These are phyloP conservation scores for Globisporangium carolinianum DNA, from an alignment of 352 stramenopile genomes.

Conservation along the genomic window DNA sequence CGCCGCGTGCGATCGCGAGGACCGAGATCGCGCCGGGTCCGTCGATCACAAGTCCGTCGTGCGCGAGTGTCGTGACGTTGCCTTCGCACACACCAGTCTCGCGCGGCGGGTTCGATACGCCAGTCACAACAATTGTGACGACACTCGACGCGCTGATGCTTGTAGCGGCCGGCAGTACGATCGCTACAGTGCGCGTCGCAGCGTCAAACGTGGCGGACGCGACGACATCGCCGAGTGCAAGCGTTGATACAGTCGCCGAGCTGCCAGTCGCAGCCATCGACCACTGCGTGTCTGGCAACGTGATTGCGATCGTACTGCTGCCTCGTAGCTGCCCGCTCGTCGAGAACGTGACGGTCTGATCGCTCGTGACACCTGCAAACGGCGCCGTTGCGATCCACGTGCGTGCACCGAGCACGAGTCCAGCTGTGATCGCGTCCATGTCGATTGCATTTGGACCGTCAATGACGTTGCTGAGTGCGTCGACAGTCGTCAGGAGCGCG, in stretches of 20 bases:
- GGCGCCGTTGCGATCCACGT: slow-evolving; percentile 33
- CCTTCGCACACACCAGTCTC: slow-evolving; percentile 38
- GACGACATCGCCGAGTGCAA: slow-evolving; percentile 20
- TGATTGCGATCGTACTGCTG: slow-evolving; percentile 35
- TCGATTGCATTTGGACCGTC: slow-evolving; percentile 36
- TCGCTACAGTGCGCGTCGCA: slow-evolving; percentile 19
- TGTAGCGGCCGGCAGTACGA: slow-evolving; percentile 20
- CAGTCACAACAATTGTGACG: slow-evolving; percentile 24
- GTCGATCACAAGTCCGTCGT: slow-evolving; percentile 37
- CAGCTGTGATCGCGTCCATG: slow-evolving; percentile 36
- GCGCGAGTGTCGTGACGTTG: slow-evolving; percentile 23
- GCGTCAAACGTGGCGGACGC: slow-evolving; percentile 27
- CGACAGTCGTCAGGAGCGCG: slow-evolving; percentile 32
- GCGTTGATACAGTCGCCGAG: slow-evolving; percentile 24
- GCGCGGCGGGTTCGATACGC: slow-evolving; percentile 46
- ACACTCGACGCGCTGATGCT: slow-evolving; percentile 22
- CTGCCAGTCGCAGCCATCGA: slow-evolving; percentile 14
- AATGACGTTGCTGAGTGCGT: slow-evolving; percentile 31
- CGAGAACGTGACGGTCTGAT: slow-evolving; percentile 41
- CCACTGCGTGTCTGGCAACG: slow-evolving; percentile 39
- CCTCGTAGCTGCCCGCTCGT: slow-evolving; percentile 28
- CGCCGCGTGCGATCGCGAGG: slow-evolving; percentile 27
- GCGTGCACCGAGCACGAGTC: slow-evolving; percentile 35
- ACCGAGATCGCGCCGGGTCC: slow-evolving; percentile 39
- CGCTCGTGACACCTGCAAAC: slow-evolving; percentile 39